phyloP scores from a whole-genome alignment of 306 rosid genomes.

The Lathyrus aphaca region DNA sequence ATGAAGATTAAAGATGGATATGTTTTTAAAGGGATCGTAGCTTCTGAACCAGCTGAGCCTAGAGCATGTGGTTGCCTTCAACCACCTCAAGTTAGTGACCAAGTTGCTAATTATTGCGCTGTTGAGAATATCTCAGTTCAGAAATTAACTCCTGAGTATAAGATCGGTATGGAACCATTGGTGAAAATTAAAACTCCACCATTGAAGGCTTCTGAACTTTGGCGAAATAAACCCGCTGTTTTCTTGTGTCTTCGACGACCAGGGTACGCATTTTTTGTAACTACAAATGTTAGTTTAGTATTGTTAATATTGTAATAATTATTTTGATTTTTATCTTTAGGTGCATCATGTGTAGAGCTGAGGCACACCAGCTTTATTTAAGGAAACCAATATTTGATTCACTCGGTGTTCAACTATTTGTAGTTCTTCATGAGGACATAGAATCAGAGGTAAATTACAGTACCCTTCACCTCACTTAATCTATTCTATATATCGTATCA shows the following conservation, averaged over 20 bases:
- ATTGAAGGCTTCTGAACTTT: constrained; percentile 72
- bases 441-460: constrained; percentile 72
- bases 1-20: constrained; percentile 70
- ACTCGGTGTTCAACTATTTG: constrained; percentile 78
- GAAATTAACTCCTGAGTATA: constrained; percentile 79
- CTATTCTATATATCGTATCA: constrained; percentile 18
- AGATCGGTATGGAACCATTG: constrained; percentile 79
- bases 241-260: constrained; percentile 85
- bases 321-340: constrained; percentile 21
- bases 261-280: constrained; percentile 58
- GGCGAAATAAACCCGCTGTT: constrained; percentile 74
- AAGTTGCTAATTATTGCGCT: constrained; percentile 67
- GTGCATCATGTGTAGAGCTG: constrained; percentile 98
- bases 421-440: constrained; percentile 82
- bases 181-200: constrained; percentile 83
- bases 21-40: constrained; percentile 77
- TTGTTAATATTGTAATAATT: background rate
- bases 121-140: constrained; percentile 72
- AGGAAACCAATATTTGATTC: constrained; percentile 87
- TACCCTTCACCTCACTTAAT: constrained; percentile 29
- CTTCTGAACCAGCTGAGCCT: constrained; percentile 67
- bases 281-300: background rate
- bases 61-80: constrained; percentile 78
- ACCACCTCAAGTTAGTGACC: constrained; percentile 62
- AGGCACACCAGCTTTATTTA: constrained; percentile 82